Evolutionary conservation across 768 basidiomycete species (phyloP).

Genomic region (Trametes cinnabarina): DNA sequence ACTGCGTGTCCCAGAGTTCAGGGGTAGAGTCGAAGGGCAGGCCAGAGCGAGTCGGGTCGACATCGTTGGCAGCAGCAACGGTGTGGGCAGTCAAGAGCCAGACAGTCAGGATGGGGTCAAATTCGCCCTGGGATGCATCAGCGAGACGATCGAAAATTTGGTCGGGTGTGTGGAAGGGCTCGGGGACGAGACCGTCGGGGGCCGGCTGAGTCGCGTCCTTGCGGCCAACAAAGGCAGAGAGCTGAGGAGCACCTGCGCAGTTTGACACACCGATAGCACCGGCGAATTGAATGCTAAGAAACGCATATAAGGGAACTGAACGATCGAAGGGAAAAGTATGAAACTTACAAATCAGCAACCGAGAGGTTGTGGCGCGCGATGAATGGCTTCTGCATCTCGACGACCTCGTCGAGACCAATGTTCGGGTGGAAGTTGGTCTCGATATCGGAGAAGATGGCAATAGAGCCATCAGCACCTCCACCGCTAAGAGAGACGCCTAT

Average conservation of each 20-base stretch:
- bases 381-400: conserved; percentile 14
- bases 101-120: conserved; percentile 9
- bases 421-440: conserved; percentile 46
- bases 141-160: conserved; percentile 22
- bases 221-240: conserved; percentile 11
- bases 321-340: too few relatives aligned
- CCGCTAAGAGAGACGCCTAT: conserved; percentile 10
- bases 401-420: conserved; percentile 24
- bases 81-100: conserved; percentile 16
- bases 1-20: conserved; percentile 13
- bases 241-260: conserved; percentile 16
- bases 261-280: conserved; percentile 13
- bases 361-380: conserved; percentile 13
- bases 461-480: conserved; percentile 46
- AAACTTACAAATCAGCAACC: conserved; percentile 13
- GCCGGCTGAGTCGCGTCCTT: conserved; percentile 13
- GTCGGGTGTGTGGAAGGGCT: conserved; percentile 13
- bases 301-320: neutral
- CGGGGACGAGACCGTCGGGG: conserved; percentile 8
- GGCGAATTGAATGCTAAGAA: conserved; percentile 10
- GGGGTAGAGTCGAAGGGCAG: conserved; percentile 17
- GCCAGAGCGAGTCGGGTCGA: conserved; percentile 10
- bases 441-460: conserved; percentile 42
- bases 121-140: conserved; percentile 12
- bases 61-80: conserved; percentile 13